Percentiles rank a stretch among this genome's conserved stretches.
Conservation (phyloP, 306 rosid genomes). For the Mimosa pudica region DNA sequence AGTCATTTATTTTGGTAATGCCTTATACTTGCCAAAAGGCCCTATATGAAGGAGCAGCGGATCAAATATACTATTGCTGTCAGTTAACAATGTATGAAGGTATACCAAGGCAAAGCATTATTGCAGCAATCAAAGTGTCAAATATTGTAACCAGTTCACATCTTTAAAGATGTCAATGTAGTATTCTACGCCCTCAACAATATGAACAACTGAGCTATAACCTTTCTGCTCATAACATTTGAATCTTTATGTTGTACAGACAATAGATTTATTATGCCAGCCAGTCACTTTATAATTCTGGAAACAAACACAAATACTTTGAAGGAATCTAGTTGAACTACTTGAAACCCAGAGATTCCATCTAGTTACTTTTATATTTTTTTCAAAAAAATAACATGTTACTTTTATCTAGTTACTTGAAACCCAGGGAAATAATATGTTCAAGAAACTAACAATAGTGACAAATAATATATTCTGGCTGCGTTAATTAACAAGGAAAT, state of each 20-base stretch:
- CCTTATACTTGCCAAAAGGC: too few species aligned
- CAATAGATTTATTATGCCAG: not conserved
- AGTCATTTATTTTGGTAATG: not conserved
- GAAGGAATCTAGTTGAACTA: not conserved
- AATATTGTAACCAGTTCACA: slow-evolving; percentile 7
- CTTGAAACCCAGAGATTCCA: slow-evolving; percentile 8
- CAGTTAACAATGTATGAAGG: not conserved
- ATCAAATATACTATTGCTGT: not conserved
- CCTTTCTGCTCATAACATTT: not conserved
- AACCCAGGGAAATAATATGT: not conserved
- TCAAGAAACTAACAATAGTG: not conserved
- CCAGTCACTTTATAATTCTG: not conserved
- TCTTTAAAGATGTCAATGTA: slow-evolving; percentile 1
- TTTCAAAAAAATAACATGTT: too few species aligned
- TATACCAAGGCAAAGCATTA: slow-evolving; percentile 2
- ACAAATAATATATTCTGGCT: not conserved
- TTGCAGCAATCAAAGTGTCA: not conserved
- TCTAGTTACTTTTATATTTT: not conserved
- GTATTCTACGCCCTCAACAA: slow-evolving; percentile 4
- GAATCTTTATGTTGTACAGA: not conserved
- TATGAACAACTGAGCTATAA: not conserved
- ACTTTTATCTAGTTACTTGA: not conserved
- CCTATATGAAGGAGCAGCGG: not conserved
- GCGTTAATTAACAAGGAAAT: not conserved
- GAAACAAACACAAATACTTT: not conserved